Conservation (phyloP, 768 basidiomycete species). For the Agrocybe chaxingu region DNA sequence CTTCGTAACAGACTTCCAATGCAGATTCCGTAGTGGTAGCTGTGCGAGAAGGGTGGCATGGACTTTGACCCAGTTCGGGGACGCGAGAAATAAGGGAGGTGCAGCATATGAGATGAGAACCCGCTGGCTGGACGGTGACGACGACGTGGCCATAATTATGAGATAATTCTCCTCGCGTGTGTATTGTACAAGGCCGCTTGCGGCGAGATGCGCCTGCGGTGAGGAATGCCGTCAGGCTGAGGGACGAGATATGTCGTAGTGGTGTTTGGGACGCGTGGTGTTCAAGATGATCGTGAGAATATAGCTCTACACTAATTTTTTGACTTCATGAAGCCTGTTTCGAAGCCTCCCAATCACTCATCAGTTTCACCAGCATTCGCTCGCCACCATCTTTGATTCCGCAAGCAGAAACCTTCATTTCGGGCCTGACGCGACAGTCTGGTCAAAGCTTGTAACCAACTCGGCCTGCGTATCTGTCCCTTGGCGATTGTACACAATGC, state of each 20-base stretch:
- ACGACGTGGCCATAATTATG: slow-evolving; percentile 19
- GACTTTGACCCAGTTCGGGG: slow-evolving; percentile 73
- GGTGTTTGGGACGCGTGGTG: slow-evolving; percentile 3
- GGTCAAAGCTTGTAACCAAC: no score
- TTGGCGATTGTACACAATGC: slow-evolving; percentile 37
- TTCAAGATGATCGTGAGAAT: slow-evolving; percentile 21
- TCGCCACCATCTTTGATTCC: no score
- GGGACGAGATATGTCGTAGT: neutral
- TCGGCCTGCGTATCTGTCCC: no score
- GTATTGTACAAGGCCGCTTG: no score
- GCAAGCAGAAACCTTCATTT: no score
- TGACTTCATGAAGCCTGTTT: no score
- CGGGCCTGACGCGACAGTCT: no score
- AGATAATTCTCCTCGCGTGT: neutral
- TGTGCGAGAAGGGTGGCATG: slow-evolving; percentile 62
- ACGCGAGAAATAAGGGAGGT: slow-evolving; percentile 58
- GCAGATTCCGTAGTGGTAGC: slow-evolving; percentile 83
- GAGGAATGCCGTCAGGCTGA: no score
- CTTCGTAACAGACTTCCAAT: slow-evolving; percentile 82
- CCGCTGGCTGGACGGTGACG: slow-evolving; percentile 31
- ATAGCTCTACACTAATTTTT: slow-evolving; percentile 11
- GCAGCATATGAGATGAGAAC: slow-evolving; percentile 71
- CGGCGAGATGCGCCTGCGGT: no score
- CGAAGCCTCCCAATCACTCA: no score
- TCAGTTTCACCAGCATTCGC: no score